Conservation (phyloP, 2,329 filamentous ascomycete genomes). For the Pseudocercospora fijiensis region DNA sequence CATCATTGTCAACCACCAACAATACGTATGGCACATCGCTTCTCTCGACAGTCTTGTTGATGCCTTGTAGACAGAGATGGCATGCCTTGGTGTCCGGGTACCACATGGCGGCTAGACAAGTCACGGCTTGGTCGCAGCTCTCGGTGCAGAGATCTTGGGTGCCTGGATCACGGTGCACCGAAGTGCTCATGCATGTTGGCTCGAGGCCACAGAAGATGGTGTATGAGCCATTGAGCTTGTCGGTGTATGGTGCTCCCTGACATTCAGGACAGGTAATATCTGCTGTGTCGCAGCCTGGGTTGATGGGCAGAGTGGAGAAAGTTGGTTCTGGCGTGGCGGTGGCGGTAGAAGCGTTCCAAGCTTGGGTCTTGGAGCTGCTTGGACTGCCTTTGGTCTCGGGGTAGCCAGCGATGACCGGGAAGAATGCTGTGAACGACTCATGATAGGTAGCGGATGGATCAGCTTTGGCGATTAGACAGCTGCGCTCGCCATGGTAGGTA, state of each 20-base stretch:
- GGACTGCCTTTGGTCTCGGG: background rate
- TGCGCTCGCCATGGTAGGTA: constrained; percentile 28
- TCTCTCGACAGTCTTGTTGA: constrained; percentile 17
- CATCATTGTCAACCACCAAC: constrained; percentile 24
- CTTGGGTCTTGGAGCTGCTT: background rate
- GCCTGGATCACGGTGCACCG: constrained; percentile 17
- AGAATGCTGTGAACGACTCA: constrained; percentile 30
- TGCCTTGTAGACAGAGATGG: constrained; percentile 27
- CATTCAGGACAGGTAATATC: constrained; percentile 30
- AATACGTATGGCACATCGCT: constrained; percentile 21
- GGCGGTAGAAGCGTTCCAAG: constrained; percentile 12
- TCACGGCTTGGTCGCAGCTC: constrained; percentile 29
- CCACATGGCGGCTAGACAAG: constrained; percentile 30
- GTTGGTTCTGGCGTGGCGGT: constrained; percentile 14
- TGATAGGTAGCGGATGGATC: constrained; percentile 19
- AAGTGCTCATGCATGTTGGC: constrained; percentile 26
- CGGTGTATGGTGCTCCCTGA: constrained; percentile 23
- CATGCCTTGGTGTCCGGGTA: constrained; percentile 21
- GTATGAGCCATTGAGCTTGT: constrained; percentile 30
- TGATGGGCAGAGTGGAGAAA: constrained; percentile 23
- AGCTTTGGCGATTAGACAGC: constrained; percentile 31
- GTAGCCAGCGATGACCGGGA: constrained; percentile 24
- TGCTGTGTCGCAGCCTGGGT: constrained; percentile 19
- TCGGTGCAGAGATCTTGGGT: constrained; percentile 28
- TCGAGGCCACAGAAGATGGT: constrained; percentile 27